Base-by-base conservation (phyloP, 345 rosid genomes). In the Anacardium occidentale region DNA sequence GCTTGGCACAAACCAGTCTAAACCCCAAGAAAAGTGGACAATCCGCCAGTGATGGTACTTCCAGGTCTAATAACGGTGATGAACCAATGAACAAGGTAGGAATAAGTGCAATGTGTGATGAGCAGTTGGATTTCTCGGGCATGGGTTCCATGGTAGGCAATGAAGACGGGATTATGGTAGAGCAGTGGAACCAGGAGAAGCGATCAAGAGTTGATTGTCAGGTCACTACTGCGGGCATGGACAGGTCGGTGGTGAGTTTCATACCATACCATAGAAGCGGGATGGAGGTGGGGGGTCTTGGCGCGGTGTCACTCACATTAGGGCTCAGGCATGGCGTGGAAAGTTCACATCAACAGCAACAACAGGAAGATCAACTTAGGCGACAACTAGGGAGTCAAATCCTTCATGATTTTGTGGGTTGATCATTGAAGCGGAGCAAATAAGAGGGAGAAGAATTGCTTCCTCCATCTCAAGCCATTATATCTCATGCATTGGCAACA, bases 321-420 rank as follows among this genome's bases (percentile, higher is more conserved):
- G 94, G 91, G 2, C 87, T 89, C 0, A 73, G 83, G 78, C 89
- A 87, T 4, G 81, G 77, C 21, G 83, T 76, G n/a, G 91, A 88
- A 21, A 84, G 58, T 45, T 80, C 75, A 10, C 82, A 76, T 1
- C 84, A 85, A 66, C 86, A 78, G 42, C 84, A 77, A 22, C 77
- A 76, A 15, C 92, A 75, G 12, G 84, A 78, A 32, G 74, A 83
- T 74, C 83, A 77, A 47, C 85, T 80, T 42, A 50, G 77, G 72
- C 73, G 58, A 73, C 85, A 71, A 44, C 81, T 76, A 56, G 93
- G 86, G 29, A 88, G 86, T 63, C 86, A 77, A 58, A 79, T 79
- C 76, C 69, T 86, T 65, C 86, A 79, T 53, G 90, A 89, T 74
- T 83, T 84, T 66, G 87, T 64, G 10, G 93, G 83, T 66, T 85